A percentile compares a stretch with the other conserved stretches of the same genome.
phyloP scores from a whole-genome alignment of 768 basidiomycete species.

The Trametopsis cervina region DNA sequence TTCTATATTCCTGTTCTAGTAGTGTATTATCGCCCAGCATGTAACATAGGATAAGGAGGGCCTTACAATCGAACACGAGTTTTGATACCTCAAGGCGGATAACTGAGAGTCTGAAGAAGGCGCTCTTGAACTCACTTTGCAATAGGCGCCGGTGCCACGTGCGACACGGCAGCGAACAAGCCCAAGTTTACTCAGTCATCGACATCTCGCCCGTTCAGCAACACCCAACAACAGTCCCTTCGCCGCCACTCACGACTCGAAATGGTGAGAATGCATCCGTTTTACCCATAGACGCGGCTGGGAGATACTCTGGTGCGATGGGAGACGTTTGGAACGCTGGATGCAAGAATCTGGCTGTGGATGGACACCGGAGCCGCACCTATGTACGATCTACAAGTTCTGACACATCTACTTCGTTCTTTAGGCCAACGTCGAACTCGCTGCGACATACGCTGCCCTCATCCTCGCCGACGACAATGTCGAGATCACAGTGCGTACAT shows the following conservation, averaged over 20 bases:
- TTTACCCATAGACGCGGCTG: not conserved
- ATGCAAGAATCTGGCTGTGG: constrained; percentile 3
- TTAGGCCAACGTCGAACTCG: constrained; percentile 68
- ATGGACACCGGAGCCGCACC: not conserved
- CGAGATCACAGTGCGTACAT: constrained; percentile 85
- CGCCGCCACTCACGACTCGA: constrained; percentile 2
- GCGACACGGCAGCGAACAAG: not conserved
- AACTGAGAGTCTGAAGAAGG: too few species aligned
- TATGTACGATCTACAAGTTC: not conserved
- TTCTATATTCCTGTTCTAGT: too few species aligned
- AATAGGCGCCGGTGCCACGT: not conserved
- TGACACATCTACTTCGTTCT: not conserved
- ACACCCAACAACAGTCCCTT: constrained; percentile 1
- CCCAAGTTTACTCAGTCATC: constrained; percentile 1
- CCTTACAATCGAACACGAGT: too few species aligned
- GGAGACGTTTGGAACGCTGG: not conserved
- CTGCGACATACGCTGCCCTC: constrained; percentile 93
- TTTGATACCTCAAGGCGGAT: too few species aligned
- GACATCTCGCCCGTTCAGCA: constrained; percentile 10
- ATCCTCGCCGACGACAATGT: constrained; percentile 97
- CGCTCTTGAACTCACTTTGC: too few species aligned
- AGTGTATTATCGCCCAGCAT: too few species aligned
- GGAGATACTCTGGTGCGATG: not conserved
- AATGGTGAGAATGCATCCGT: constrained; percentile 11
- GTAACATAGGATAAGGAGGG: too few species aligned